Percentiles rank a stretch among this genome's conserved stretches.
Conservation (phyloP, 1,284 basidiomycete genomes). For the Amylostereum areolatum region DNA sequence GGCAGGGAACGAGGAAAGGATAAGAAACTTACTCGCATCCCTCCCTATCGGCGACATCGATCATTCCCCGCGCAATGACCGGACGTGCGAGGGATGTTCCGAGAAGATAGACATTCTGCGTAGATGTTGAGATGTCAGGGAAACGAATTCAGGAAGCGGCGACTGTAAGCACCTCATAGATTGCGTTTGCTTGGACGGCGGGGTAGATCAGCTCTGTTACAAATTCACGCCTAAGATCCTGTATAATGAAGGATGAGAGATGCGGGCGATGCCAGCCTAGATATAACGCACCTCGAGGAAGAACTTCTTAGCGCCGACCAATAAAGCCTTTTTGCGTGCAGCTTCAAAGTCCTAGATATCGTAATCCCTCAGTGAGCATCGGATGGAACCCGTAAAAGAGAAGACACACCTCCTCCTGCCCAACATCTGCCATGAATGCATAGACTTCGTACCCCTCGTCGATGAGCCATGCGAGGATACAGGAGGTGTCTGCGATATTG, state of each 20-base stretch:
- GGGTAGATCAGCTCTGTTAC: constrained; percentile 97
- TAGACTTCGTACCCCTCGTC: constrained; percentile 97
- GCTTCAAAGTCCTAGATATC: constrained; percentile 82
- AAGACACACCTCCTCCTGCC: constrained; percentile 83
- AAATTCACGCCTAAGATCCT: constrained; percentile 96
- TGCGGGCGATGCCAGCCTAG: background rate
- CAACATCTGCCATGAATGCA: constrained; percentile 99
- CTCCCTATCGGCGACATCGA: constrained; percentile 85
- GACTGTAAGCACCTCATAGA: constrained; percentile 75
- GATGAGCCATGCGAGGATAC: constrained; percentile 96
- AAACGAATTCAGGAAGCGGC: background rate
- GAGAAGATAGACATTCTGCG: constrained; percentile 91
- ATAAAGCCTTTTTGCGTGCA: constrained; percentile 86
- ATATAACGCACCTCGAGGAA: constrained; percentile 65
- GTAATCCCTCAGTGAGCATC: constrained; percentile 4
- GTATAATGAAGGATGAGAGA: background rate
- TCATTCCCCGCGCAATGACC: constrained; percentile 99
- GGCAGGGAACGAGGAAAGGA: background rate
- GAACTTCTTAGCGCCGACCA: constrained; percentile 94
- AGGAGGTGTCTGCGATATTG: constrained; percentile 74
- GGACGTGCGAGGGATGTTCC: constrained; percentile 97
- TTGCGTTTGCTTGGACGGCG: constrained; percentile 96
- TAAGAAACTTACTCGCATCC: constrained; percentile 76
- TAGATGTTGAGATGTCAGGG: constrained; percentile 1
- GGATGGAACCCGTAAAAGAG: background rate